Percentiles rank a stretch among this genome's conserved stretches.
phyloP scores from a whole-genome alignment of 2,329 filamentous ascomycete species.

The Tolypocladium tundrense region DNA sequence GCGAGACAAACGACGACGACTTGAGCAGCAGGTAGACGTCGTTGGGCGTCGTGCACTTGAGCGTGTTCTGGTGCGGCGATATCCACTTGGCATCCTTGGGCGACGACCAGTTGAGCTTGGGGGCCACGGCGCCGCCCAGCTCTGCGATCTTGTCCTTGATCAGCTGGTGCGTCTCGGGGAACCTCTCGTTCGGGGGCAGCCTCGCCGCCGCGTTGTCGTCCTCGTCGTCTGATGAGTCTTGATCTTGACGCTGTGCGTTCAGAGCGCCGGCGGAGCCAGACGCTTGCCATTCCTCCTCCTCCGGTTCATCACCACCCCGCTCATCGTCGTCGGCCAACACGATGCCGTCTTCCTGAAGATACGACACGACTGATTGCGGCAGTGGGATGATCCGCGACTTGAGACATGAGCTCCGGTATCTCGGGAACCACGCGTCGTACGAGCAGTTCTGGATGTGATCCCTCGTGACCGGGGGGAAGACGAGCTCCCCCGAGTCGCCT shows the following conservation, averaged over 20 bases:
- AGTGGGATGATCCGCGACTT: conserved; percentile 80
- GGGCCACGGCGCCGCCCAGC: conserved; percentile 75
- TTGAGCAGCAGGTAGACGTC: conserved; percentile 93
- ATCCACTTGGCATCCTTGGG: conserved; percentile 97
- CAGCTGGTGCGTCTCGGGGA: conserved; percentile 62
- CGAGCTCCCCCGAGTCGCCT: conserved; percentile 26
- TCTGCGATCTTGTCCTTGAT: conserved; percentile 71
- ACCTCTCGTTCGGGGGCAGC: conserved; percentile 43
- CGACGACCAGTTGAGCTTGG: conserved; percentile 95
- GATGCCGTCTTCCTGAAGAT: conserved; percentile 88
- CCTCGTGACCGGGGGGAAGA: conserved; percentile 75
- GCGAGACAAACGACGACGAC: conserved; percentile 86
- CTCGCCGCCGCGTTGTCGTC: conserved; percentile 32
- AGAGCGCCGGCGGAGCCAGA: conserved; percentile 9
- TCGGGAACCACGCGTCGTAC: conserved; percentile 84
- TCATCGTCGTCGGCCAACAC: conserved; percentile 64
- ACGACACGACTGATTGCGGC: conserved; percentile 64
- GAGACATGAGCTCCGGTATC: conserved; percentile 71
- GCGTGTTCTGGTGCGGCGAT: conserved; percentile 69
- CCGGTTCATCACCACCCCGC: conserved; percentile 29
- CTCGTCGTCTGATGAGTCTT: conserved; percentile 31
- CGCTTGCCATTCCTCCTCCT: conserved; percentile 41
- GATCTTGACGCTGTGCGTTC: conserved; percentile 6
- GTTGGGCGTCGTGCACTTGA: conserved; percentile 80
- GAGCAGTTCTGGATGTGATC: conserved; percentile 91